These are phyloP conservation scores for Gracilaria domingensis DNA, from an alignment of 23 red algal genomes.

Conservation along the genomic window DNA sequence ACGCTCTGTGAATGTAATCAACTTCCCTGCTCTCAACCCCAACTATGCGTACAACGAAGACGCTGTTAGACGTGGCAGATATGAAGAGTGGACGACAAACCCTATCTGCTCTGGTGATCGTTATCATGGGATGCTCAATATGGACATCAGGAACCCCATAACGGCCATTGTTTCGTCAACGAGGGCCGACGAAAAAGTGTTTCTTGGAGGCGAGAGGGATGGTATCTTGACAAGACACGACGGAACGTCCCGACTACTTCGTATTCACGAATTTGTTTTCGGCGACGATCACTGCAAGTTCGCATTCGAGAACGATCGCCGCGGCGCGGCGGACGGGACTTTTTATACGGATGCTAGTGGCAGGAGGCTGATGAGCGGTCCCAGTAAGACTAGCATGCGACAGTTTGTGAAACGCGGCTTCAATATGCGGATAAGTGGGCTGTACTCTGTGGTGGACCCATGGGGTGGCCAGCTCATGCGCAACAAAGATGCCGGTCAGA, in stretches of 20 bases:
- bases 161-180: conserved; percentile 18
- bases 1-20: conserved; percentile 54
- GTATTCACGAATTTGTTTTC: background rate
- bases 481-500: background rate
- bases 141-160: conserved; percentile 43
- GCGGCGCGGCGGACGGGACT: background rate
- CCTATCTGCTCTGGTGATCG: conserved; percentile 27
- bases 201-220: conserved; percentile 1
- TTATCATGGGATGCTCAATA: conserved; percentile 13
- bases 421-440: conserved; percentile 18
- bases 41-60: conserved; percentile 25
- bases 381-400: conserved; percentile 13
- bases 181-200: background rate
- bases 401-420: conserved; percentile 66
- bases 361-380: conserved; percentile 10
- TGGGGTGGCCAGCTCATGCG: conserved; percentile 6
- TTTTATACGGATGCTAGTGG: conserved; percentile 57
- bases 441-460: conserved; percentile 5
- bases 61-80: background rate
- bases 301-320: background rate
- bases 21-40: conserved; percentile 32
- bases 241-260: background rate
- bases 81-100: conserved; percentile 64
- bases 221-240: conserved; percentile 1
- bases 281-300: conserved; percentile 12